Percentiles rank a stretch among this genome's conserved stretches.
Evolutionary conservation across 306 rosid genomes (phyloP).

Genomic region (Calophaca sinica): DNA sequence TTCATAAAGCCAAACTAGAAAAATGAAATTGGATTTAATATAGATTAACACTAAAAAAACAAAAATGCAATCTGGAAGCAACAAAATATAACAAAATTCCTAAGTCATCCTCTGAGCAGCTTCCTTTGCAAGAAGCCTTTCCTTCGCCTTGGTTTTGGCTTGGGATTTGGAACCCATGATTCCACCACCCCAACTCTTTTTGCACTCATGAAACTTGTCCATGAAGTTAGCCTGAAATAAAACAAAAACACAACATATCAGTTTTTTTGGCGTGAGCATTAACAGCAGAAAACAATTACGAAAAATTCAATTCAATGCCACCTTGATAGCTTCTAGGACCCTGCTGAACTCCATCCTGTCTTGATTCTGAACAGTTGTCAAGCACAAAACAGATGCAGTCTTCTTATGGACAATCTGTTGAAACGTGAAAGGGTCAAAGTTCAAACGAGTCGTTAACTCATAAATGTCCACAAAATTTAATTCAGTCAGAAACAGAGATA

Average conservation of each 20-base stretch:
- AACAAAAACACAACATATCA: neutral
- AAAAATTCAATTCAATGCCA: slow-evolving; percentile 9
- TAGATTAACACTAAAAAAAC: neutral
- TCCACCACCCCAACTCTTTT: slow-evolving; percentile 91
- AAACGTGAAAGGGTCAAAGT: neutral
- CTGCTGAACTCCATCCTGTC: slow-evolving; percentile 82
- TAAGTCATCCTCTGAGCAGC: slow-evolving; percentile 78
- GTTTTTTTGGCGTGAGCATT: neutral
- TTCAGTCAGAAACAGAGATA: neutral
- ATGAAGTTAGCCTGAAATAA: slow-evolving; percentile 77
- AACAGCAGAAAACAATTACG: too few relatives aligned
- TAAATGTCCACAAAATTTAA: neutral
- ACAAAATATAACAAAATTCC: slow-evolving; percentile 27
- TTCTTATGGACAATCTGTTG: slow-evolving; percentile 77
- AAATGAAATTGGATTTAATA: neutral
- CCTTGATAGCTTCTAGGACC: slow-evolving; percentile 84
- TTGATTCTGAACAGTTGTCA: slow-evolving; percentile 83
- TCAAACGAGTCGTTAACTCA: neutral
- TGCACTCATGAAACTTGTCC: slow-evolving; percentile 78
- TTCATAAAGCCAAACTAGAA: neutral
- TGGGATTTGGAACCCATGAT: slow-evolving; percentile 91
- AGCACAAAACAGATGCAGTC: slow-evolving; percentile 79
- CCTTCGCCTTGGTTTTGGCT: slow-evolving; percentile 82
- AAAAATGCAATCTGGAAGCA: neutral
- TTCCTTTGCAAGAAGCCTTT: slow-evolving; percentile 76